Conservation (phyloP, 1,284 basidiomycete genomes). For the Malassezia equina region DNA sequence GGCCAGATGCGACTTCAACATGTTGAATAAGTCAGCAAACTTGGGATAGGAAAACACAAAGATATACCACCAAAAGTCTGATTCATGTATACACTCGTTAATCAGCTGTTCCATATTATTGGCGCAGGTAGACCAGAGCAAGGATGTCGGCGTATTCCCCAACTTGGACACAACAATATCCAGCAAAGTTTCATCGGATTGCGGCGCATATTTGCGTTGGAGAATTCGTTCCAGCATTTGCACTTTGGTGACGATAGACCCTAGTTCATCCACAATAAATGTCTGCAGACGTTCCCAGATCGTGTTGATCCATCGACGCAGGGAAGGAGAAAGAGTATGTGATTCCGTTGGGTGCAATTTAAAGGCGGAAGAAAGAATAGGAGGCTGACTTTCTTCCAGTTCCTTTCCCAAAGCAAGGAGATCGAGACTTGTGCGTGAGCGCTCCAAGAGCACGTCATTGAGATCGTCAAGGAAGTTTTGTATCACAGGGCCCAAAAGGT, state of each 20-base stretch:
- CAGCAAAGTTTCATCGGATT: neutral
- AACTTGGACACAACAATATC: neutral
- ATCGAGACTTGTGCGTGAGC: slow-evolving; percentile 1
- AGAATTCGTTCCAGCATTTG: slow-evolving; percentile 12
- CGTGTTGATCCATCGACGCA: neutral
- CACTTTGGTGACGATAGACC: slow-evolving; percentile 8
- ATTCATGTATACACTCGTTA: slow-evolving; percentile 5
- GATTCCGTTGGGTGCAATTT: neutral
- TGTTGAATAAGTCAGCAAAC: slow-evolving; percentile 3
- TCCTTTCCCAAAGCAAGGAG: slow-evolving; percentile 5
- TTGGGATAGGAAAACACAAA: slow-evolving; percentile 3
- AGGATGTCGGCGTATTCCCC: neutral
- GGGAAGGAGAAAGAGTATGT: neutral
- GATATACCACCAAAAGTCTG: slow-evolving; percentile 11
- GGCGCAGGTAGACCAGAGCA: slow-evolving; percentile 2
- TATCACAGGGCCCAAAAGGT: neutral
- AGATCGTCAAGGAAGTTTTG: slow-evolving; percentile 5
- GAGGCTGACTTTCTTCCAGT: slow-evolving; percentile 5
- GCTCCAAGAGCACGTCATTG: slow-evolving; percentile 5
- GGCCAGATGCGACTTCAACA: neutral
- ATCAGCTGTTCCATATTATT: neutral
- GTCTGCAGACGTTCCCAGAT: slow-evolving; percentile 1
- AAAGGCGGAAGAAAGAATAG: neutral
- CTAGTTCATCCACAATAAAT: slow-evolving; percentile 14
- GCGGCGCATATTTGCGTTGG: neutral